Conservation (phyloP, 805 yeast species). For the Wickerhamomyces bisporus region DNA sequence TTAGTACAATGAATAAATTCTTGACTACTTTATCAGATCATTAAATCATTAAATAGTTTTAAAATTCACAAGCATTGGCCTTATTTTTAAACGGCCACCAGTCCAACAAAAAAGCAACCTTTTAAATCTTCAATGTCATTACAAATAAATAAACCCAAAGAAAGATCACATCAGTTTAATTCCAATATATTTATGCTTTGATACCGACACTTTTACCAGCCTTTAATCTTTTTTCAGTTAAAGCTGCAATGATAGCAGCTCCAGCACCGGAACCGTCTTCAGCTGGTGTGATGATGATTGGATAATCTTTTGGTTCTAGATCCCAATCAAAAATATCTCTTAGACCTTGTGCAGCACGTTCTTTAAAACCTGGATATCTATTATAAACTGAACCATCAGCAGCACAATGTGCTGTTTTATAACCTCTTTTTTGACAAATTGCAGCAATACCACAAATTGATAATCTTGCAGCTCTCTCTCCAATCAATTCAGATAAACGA, state of each 20-base stretch:
- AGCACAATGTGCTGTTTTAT: constrained; percentile 78
- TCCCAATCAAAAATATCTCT: constrained; percentile 87
- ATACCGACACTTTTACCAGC: constrained; percentile 67
- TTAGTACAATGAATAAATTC: too few species aligned
- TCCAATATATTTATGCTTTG: constrained; percentile 8
- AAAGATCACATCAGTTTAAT: too few species aligned
- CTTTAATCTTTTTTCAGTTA: constrained; percentile 74
- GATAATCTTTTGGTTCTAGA: constrained; percentile 47
- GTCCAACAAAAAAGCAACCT: too few species aligned
- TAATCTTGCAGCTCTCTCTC: constrained; percentile 88
- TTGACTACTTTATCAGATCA: too few species aligned
- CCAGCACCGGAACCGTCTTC: constrained; percentile 99
- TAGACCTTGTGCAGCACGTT: constrained; percentile 83
- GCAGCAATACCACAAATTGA: constrained; percentile 96
- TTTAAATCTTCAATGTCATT: too few species aligned
- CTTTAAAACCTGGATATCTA: constrained; percentile 87
- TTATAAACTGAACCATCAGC: constrained; percentile 97
- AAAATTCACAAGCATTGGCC: too few species aligned
- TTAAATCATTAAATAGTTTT: too few species aligned
- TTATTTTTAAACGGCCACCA: too few species aligned
- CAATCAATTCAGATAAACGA: constrained; percentile 78
- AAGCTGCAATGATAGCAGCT: constrained; percentile 96
- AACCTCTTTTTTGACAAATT: constrained; percentile 78
- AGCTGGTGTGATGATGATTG: constrained; percentile 82
- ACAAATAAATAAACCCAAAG: too few species aligned